A percentile compares a stretch with the other conserved stretches of the same genome.
These are phyloP conservation scores for Bruguiera gymnorhiza DNA, from an alignment of 345 rosid species.

Conservation along the genomic window DNA sequence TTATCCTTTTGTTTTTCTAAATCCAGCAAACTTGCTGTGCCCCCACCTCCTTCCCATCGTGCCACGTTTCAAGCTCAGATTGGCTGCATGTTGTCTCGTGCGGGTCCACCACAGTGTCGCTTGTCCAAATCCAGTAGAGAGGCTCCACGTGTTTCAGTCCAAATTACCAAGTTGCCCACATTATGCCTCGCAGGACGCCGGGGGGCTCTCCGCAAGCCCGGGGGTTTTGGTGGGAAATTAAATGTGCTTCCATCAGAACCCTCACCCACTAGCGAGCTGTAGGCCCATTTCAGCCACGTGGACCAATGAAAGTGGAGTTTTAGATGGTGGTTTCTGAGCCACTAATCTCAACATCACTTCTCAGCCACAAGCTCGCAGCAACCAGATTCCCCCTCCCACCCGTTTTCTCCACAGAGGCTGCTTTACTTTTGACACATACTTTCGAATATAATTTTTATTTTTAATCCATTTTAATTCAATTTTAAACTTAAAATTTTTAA, in stretches of 20 bases:
- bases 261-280: not conserved
- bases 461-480: too few relatives aligned
- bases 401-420: not conserved
- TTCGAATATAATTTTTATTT: too few relatives aligned
- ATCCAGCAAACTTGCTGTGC: not conserved
- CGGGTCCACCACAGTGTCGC: too few relatives aligned
- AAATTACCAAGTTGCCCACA: not conserved
- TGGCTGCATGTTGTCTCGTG: not conserved
- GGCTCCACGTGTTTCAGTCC: not conserved
- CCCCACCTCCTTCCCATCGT: not conserved
- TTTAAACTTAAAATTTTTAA: too few relatives aligned
- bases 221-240: not conserved
- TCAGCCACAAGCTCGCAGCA: slow-evolving; percentile 38
- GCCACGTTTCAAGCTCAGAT: not conserved
- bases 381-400: not conserved
- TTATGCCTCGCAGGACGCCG: too few relatives aligned
- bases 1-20: not conserved
- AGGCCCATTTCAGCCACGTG: slow-evolving; percentile 22
- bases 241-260: not conserved
- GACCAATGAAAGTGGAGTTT: slow-evolving; percentile 29
- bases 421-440: not conserved
- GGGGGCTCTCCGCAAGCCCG: too few relatives aligned
- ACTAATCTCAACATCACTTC: slow-evolving; percentile 30
- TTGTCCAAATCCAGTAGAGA: too few relatives aligned
- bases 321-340: slow-evolving; percentile 46